phyloP scores from a whole-genome alignment of 768 basidiomycete species.

The Leccinum fibrillosum region DNA sequence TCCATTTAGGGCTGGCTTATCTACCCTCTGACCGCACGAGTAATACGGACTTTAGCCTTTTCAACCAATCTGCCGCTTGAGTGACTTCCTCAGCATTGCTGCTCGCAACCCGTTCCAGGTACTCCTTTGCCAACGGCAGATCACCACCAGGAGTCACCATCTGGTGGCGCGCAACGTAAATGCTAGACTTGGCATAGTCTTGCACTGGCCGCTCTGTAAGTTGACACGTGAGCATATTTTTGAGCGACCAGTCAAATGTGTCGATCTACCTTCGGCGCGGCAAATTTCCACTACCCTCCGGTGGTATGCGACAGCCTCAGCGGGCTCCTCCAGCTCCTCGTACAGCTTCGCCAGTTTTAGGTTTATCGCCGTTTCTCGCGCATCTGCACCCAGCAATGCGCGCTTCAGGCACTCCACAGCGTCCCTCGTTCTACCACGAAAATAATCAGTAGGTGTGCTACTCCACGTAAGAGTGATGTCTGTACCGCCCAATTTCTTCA shows the following conservation, averaged over 20 bases:
- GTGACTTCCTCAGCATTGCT: conserved; percentile 84
- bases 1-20: conserved; percentile 32
- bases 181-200: conserved; percentile 80
- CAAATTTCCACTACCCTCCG: conserved; percentile 74
- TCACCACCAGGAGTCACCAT: conserved; percentile 61
- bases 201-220: conserved; percentile 56
- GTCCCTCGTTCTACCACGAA: conserved; percentile 63
- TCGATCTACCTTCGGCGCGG: conserved; percentile 40
- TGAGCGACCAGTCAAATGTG: conserved; percentile 4
- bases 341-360: conserved; percentile 74
- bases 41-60: conserved; percentile 44
- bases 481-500: conserved; percentile 83
- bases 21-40: conserved; percentile 17
- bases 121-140: conserved; percentile 66
- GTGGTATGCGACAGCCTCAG: conserved; percentile 76
- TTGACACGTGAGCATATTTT: conserved; percentile 13
- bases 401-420: conserved; percentile 91
- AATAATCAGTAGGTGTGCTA: conserved; percentile 1
- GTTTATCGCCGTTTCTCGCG: conserved; percentile 69
- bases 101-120: conserved; percentile 66
- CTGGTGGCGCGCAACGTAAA: conserved; percentile 82
- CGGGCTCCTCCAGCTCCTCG: conserved; percentile 59
- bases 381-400: conserved; percentile 78
- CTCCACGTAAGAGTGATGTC: background rate
- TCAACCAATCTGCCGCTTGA: conserved; percentile 69